Evolutionary conservation across 2,329 filamentous ascomycete genomes (phyloP).

Genomic region (Diaporthe eres): DNA sequence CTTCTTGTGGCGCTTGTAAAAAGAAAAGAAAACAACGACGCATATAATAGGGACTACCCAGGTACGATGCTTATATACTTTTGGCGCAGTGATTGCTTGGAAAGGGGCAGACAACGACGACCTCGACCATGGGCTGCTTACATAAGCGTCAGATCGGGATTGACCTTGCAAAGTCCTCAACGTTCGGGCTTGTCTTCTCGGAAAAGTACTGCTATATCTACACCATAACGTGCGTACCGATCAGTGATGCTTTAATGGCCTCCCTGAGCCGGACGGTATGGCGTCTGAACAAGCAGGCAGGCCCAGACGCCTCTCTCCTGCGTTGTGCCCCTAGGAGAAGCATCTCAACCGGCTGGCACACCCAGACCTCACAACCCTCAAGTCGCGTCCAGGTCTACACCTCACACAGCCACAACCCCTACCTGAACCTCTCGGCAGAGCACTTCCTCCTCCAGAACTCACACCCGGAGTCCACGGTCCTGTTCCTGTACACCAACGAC

Average conservation of each 20-base stretch:
- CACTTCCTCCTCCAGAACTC: conserved; percentile 87
- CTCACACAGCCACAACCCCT: conserved; percentile 80
- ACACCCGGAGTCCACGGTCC: conserved; percentile 78
- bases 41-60: background rate
- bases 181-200: background rate
- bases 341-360: conserved; percentile 34
- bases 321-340: background rate
- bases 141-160: conserved; percentile 19
- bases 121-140: background rate
- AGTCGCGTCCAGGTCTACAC: conserved; percentile 77
- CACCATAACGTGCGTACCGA: background rate
- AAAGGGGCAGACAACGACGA: background rate
- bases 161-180: conserved; percentile 19
- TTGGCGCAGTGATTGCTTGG: background rate
- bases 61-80: background rate
- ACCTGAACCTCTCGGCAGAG: conserved; percentile 93
- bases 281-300: conserved; percentile 7
- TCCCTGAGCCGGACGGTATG: conserved; percentile 32
- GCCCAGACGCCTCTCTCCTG: background rate
- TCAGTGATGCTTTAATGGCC: conserved; percentile 25
- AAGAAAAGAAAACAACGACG: background rate
- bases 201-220: background rate
- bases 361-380: conserved; percentile 54
- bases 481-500: conserved; percentile 90
- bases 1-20: background rate